Evolutionary conservation across 768 basidiomycete species (phyloP).

Genomic region (Rubroboletus satanas): DNA sequence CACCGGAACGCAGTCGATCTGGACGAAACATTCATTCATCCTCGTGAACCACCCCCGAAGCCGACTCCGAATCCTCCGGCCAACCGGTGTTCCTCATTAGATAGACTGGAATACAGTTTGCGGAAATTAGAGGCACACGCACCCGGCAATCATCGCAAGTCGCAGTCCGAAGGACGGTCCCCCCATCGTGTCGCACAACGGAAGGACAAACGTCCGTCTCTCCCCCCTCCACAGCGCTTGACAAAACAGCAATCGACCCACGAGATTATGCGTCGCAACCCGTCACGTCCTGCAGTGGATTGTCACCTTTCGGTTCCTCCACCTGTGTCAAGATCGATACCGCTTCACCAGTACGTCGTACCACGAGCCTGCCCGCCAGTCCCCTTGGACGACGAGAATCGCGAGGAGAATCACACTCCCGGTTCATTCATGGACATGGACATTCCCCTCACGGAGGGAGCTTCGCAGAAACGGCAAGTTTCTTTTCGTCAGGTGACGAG

Average conservation of each 20-base stretch:
- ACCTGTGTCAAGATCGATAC: constrained; percentile 1
- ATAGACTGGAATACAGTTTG: constrained; percentile 34
- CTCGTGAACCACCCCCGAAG: constrained; percentile 20
- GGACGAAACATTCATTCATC: constrained; percentile 12
- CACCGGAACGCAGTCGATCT: constrained; percentile 1
- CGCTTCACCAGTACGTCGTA: not conserved
- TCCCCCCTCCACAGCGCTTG: constrained; percentile 13
- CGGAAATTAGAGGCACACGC: constrained; percentile 31
- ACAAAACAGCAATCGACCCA: constrained; percentile 12
- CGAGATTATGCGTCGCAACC: not conserved
- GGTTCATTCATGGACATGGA: constrained; percentile 36
- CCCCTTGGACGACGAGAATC: not conserved
- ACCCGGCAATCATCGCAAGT: constrained; percentile 24
- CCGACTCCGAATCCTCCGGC: constrained; percentile 8
- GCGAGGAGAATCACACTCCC: constrained; percentile 4
- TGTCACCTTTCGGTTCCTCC: constrained; percentile 6
- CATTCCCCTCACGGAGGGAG: constrained; percentile 9
- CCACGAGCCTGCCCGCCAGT: not conserved
- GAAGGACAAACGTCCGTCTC: constrained; percentile 20
- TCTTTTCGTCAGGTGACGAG: constrained; percentile 11
- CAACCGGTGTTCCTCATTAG: constrained; percentile 29
- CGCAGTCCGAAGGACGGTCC: constrained; percentile 13
- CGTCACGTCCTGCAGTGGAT: not conserved
- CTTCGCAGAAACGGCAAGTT: constrained; percentile 5
- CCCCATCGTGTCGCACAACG: not conserved